phyloP scores from a whole-genome alignment of 164 flowering plant species.

The Vitis labrusca region DNA sequence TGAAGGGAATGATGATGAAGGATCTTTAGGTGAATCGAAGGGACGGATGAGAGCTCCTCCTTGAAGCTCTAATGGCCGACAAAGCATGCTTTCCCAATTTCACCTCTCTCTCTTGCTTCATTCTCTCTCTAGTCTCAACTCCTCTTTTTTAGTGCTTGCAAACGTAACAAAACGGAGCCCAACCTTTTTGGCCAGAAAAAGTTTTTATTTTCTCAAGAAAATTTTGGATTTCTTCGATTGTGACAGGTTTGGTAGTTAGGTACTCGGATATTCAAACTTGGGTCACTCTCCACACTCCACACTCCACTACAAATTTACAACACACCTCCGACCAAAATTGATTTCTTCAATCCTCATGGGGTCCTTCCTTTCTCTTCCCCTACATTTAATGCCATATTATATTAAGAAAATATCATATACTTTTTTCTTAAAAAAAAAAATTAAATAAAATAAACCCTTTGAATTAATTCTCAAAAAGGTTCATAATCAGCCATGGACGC shows the following conservation, averaged over 20 bases:
- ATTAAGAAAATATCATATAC: too few species aligned
- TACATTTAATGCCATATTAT: too few species aligned
- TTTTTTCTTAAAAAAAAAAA: too few species aligned
- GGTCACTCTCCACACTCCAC: too few species aligned
- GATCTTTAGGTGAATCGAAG: constrained; percentile 12
- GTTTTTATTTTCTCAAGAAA: constrained; percentile 14
- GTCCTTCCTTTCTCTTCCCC: too few species aligned
- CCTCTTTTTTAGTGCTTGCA: constrained; percentile 13
- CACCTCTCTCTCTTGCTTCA: constrained; percentile 16
- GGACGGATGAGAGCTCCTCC: constrained; percentile 19
- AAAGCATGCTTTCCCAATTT: constrained; percentile 32
- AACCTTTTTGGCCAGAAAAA: neutral
- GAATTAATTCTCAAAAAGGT: too few species aligned
- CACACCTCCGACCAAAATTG: too few species aligned
- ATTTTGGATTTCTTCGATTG: constrained; percentile 3
- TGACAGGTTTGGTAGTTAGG: constrained; percentile 9
- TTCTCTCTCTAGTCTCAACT: neutral
- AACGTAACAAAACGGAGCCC: neutral
- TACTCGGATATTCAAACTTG: neutral
- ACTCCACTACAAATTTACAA: too few species aligned
- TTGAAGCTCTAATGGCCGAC: constrained; percentile 68
- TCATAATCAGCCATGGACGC: too few species aligned
- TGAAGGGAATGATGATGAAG: neutral
- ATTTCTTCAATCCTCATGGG: too few species aligned
- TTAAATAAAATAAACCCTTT: too few species aligned